Conservation (phyloP, 306 rosid species). For the Inga oerstediana region DNA sequence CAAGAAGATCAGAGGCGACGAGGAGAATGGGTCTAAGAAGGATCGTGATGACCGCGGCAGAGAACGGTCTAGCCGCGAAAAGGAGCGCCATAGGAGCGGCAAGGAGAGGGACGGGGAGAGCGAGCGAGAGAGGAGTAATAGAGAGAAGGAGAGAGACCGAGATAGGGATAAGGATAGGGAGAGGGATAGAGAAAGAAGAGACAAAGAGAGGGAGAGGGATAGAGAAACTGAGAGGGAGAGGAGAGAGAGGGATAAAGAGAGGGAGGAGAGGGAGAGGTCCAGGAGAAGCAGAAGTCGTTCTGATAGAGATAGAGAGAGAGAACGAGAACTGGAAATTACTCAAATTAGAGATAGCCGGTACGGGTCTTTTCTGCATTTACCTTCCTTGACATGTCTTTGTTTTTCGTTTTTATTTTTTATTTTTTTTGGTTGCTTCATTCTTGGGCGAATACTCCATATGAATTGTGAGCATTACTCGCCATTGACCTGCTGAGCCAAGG, state of each 20-base stretch:
- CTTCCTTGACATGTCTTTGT: neutral
- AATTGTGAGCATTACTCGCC: neutral
- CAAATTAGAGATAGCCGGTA: conserved; percentile 80
- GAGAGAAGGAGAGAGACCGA: conserved; percentile 44
- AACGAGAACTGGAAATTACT: conserved; percentile 66
- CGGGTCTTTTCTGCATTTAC: neutral
- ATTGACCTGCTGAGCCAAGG: neutral
- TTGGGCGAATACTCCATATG: neutral
- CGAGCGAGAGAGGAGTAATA: conserved; percentile 50
- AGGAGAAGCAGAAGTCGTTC: conserved; percentile 32
- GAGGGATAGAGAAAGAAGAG: conserved; percentile 53
- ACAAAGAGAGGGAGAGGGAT: conserved; percentile 33
- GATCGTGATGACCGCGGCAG: conserved; percentile 51
- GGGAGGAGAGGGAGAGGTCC: conserved; percentile 38
- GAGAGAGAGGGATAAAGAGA: conserved; percentile 28
- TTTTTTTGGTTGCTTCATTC: neutral
- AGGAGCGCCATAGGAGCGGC: conserved; percentile 54
- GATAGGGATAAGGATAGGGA: conserved; percentile 44
- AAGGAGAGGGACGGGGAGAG: conserved; percentile 45
- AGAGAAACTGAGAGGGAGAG: no score
- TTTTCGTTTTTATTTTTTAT: neutral
- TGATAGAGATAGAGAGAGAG: conserved; percentile 65
- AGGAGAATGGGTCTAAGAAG: conserved; percentile 69
- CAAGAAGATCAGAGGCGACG: conserved; percentile 62
- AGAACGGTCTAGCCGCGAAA: conserved; percentile 56